Conservation (phyloP, 495 filamentous ascomycete species). For the Neurospora tetraspora region DNA sequence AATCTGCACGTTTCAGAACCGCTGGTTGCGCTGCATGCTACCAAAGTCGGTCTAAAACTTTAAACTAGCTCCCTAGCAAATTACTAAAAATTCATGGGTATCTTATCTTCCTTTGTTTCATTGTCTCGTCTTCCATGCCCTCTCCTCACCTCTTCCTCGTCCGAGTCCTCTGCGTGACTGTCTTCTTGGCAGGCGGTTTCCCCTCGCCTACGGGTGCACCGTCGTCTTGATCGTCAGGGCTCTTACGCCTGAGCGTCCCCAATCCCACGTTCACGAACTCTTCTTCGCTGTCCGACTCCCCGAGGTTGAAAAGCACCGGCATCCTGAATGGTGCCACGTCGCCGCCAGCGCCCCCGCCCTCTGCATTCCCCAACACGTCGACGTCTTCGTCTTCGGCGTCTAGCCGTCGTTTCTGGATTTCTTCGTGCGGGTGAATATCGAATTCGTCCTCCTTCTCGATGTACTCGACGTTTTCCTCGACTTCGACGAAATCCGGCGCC, state of each 20-base stretch:
- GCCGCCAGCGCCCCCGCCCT: constrained; percentile 36
- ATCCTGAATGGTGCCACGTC: constrained; percentile 64
- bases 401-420: constrained; percentile 81
- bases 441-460: constrained; percentile 94
- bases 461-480: constrained; percentile 97
- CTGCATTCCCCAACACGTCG: constrained; percentile 66
- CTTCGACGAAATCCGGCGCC: constrained; percentile 91
- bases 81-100: not conserved
- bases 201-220: constrained; percentile 23
- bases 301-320: constrained; percentile 77
- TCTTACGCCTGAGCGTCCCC: constrained; percentile 73
- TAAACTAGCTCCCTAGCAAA: not conserved
- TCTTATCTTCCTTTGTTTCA: constrained; percentile 6
- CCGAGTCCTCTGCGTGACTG: constrained; percentile 10
- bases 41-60: not conserved
- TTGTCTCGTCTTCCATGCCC: constrained; percentile 18
- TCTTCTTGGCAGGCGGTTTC: constrained; percentile 23
- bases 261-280: constrained; percentile 79
- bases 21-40: not conserved
- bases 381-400: constrained; percentile 80
- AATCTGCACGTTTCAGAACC: not conserved
- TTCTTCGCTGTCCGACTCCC: constrained; percentile 67
- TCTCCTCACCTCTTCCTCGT: constrained; percentile 21
- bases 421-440: constrained; percentile 91
- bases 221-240: constrained; percentile 39